Percentiles rank a stretch among this genome's conserved stretches.
Evolutionary conservation across 345 rosid genomes (phyloP).

Genomic region (Chamaenerion angustifolium): DNA sequence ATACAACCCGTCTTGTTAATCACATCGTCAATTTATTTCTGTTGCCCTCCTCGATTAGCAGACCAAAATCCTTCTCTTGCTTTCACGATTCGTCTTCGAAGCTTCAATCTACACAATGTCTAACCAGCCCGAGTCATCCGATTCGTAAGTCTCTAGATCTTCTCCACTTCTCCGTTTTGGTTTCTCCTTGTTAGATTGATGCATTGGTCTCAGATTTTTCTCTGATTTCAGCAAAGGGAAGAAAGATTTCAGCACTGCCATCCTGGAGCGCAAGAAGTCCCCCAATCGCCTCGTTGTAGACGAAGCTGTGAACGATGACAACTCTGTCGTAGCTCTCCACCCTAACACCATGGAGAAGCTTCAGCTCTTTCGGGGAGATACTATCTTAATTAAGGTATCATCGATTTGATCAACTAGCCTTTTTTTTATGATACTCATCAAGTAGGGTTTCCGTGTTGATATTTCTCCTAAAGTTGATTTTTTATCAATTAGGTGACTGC

Average conservation of each 20-base stretch:
- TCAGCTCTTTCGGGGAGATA: constrained; percentile 92
- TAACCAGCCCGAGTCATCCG: constrained; percentile 68
- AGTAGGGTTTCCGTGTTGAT: background rate
- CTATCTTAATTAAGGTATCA: constrained; percentile 73
- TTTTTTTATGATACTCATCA: background rate
- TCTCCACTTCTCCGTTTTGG: constrained; percentile 2
- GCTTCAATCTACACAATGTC: constrained; percentile 26
- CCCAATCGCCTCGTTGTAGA: constrained; percentile 82
- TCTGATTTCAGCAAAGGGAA: constrained; percentile 44
- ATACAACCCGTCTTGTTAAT: constrained; percentile 15
- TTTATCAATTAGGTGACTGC: no score
- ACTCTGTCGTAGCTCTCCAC: constrained; percentile 85
- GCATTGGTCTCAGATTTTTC: background rate
- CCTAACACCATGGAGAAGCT: constrained; percentile 97
- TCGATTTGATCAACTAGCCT: background rate
- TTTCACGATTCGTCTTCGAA: background rate
- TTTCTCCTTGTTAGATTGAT: background rate
- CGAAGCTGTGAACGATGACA: constrained; percentile 79
- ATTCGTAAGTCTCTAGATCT: constrained; percentile 53
- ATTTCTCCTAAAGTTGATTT: background rate
- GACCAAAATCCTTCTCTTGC: no score
- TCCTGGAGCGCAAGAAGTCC: constrained; percentile 81
- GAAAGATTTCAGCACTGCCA: constrained; percentile 86
- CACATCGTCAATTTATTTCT: constrained; percentile 1
- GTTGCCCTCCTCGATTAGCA: constrained; percentile 1